Conservation (phyloP, 2,329 filamentous ascomycete species). For the Hypoxylon sp. region DNA sequence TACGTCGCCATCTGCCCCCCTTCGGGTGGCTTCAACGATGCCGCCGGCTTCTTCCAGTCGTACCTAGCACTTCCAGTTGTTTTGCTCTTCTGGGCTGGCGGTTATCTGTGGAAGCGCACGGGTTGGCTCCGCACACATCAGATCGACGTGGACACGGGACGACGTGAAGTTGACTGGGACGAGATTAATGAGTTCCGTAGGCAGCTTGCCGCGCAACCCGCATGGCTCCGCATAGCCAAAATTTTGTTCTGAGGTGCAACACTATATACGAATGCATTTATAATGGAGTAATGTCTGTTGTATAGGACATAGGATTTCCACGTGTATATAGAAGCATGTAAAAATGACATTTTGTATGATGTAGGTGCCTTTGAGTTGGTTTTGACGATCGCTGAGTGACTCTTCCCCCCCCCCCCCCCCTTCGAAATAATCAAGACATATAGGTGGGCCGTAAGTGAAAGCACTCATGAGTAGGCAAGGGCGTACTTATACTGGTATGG, state of each 20-base stretch:
- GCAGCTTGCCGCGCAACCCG: conserved; percentile 61
- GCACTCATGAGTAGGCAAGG: not conserved
- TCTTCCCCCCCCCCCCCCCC: no score
- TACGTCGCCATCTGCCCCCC: conserved; percentile 61
- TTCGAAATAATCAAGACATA: not conserved
- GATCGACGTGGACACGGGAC: conserved; percentile 77
- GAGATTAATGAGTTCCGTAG: conserved; percentile 65
- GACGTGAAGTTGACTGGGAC: conserved; percentile 74
- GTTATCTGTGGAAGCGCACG: conserved; percentile 75
- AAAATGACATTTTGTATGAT: conserved; percentile 18
- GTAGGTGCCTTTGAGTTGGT: not conserved
- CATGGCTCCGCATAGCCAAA: conserved; percentile 59
- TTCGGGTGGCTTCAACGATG: conserved; percentile 53
- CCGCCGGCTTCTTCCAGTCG: conserved; percentile 66
- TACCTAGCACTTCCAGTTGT: conserved; percentile 70
- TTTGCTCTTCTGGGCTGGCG: conserved; percentile 66
- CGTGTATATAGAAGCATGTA: conserved; percentile 26
- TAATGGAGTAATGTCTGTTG: not conserved
- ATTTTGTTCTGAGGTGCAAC: conserved; percentile 51
- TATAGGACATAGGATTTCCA: not conserved
- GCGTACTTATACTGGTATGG: not conserved
- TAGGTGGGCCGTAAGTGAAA: not conserved
- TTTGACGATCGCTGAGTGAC: not conserved
- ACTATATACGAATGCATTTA: conserved; percentile 1
- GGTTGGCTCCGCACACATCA: conserved; percentile 70